Evolutionary conservation across 768 basidiomycete species (phyloP), one percentile per base, ranked within the genome.

Genomic region (Mrakia hoshinonis): DNA sequence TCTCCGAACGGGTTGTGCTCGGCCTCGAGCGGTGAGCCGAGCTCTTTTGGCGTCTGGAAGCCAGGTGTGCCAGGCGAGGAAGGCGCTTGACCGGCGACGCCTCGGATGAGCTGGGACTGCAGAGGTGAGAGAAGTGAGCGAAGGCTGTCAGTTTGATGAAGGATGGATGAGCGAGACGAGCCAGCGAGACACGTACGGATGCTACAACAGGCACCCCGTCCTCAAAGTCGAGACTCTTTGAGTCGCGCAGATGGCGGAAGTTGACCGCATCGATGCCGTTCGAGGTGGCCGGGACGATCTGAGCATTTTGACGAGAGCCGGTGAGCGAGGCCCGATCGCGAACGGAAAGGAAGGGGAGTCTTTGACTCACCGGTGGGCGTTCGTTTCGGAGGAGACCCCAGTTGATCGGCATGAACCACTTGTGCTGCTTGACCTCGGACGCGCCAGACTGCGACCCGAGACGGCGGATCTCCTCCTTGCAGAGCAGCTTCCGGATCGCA

Each of bases 371-470:
- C 82, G 96, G 96, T 67, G 96, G 96, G 78, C 87, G 87, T 75
- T 86, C 88, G 80, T 98, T 89, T 75, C 96, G 85, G 78, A 99
- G 81, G 69, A 99, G 83, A 29, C 95, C 96, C 96, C 95, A 99
- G 81, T 92, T 94, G 78, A 95, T 87, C 76, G 92, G 92, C 36
- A 83, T 82, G 82, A 99, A 99, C 96, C 96, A 99, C 79, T 91
- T 93, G 85, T 98, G 96, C 70, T 90, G 88, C 82, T 98, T 99
- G 76, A 99, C 93, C 81, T 99, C 96, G 78, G 92, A 95, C 69
- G 96, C 96, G 34, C 96, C 96, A 75, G 87, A 92, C 81, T 85
- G 87, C 80, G 91, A 92, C 55, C 96, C 96, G 47, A 98, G 80
- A 73, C 96, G 85, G 69, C 85, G 87, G 77, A 85, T 83, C 80